Base-by-base conservation (phyloP, 2,329 filamentous ascomycete genomes). In the Scleromitrula shiraiana region DNA sequence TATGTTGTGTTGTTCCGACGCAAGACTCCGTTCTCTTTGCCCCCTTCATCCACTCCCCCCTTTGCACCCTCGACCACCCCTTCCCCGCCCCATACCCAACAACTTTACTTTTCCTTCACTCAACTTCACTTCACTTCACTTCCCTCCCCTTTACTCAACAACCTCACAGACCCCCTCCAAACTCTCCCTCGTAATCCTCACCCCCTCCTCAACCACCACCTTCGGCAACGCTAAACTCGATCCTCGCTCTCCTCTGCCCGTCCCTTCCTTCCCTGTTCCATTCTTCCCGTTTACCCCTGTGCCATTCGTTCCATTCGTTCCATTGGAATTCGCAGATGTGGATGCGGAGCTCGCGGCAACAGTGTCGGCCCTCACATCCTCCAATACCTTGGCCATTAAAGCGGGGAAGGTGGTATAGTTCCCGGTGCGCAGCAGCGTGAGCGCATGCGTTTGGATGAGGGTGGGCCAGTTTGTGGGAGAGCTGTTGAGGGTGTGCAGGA, bases 381-480 rank as follows among this genome's bases (percentile, higher is more conserved):
- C 76, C 56, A 83, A 68, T 17, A 83, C 75, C 51, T 75, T 76
- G 44, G 69, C 67, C 52, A 83, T 71, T 24, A 83, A 75, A n/a
- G 70, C 71, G 2, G 78, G 78, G 61, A 82, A 83, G 5, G 74
- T 80, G 19, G 70, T 72, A 41, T 73, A 71, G 52, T 82, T 77
- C 72, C 52, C 83, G 37, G 71, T 74, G 53, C 79, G 79, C 20
- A 83, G 73, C 55, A 83, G 74, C 17, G 70, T 56, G 27, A 82
- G 72, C 32, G 79, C 80, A 64, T 82, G 78, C 46, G 67, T 65
- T 58, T 82, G 77, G 53, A 83, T 68, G 41, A 68, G 59, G 9
- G 79, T 79, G 2, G 79, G 78, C 79, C 80, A 83, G 69, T 83
- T 80, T 54, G 73, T 67, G 4, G 69, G 63, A 65, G 81, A 70